A percentile compares a stretch with the other conserved stretches of the same genome.
phyloP scores from a whole-genome alignment of 805 yeast genomes.

The Blastobotrys mokoenaii region DNA sequence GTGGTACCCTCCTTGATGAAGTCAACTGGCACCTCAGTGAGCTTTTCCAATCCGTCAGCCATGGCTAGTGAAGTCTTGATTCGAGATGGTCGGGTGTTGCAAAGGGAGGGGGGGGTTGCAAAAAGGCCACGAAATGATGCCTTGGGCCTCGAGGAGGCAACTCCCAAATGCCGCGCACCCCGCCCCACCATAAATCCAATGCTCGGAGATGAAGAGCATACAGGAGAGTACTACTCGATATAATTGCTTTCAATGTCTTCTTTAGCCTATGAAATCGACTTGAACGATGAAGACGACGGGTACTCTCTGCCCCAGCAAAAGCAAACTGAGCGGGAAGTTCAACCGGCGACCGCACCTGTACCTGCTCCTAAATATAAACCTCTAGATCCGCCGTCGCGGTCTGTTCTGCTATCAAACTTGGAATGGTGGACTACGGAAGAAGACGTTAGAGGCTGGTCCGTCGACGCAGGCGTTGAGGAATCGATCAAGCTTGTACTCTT shows the following conservation, averaged over 20 bases:
- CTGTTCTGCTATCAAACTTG: slow-evolving; percentile 9
- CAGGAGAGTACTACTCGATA: too few relatives aligned
- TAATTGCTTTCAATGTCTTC: too few relatives aligned
- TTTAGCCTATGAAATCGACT: not conserved
- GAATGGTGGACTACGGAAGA: slow-evolving; percentile 21
- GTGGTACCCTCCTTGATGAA: slow-evolving; percentile 87
- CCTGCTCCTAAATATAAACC: not conserved
- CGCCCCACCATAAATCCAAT: too few relatives aligned
- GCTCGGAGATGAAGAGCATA: too few relatives aligned
- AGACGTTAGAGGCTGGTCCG: slow-evolving; percentile 17
- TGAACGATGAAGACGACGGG: slow-evolving; percentile 1
- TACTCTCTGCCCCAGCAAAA: not conserved
- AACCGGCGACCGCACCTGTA: not conserved
- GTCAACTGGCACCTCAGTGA: slow-evolving; percentile 66
- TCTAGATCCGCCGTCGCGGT: slow-evolving; percentile 1
- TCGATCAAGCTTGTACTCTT: slow-evolving; percentile 8
- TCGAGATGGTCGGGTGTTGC: too few relatives aligned
- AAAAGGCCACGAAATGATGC: too few relatives aligned
- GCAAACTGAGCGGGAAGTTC: not conserved
- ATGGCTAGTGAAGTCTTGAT: too few relatives aligned
- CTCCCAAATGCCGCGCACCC: too few relatives aligned
- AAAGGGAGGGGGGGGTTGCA: too few relatives aligned
- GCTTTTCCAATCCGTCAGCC: slow-evolving; percentile 21
- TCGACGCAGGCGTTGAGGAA: slow-evolving; percentile 8
- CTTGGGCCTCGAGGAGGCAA: too few relatives aligned